Conservation (phyloP, 2,329 filamentous ascomycete species). For the Exophiala sp. region DNA sequence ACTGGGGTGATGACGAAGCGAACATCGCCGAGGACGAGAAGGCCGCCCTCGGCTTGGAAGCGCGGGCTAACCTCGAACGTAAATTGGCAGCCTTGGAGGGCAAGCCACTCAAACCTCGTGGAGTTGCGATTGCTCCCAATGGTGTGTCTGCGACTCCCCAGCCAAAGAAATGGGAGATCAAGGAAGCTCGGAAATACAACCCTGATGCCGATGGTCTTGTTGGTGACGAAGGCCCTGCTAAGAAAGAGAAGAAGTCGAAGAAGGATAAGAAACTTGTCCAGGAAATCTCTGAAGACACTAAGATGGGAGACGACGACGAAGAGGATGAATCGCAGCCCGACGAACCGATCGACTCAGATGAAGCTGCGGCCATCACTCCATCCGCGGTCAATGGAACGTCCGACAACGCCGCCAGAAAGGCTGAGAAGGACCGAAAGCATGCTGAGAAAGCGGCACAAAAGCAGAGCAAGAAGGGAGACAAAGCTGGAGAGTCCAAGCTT, state of each 20-base stretch:
- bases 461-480: constrained; percentile 33
- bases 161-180: constrained; percentile 76
- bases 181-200: constrained; percentile 92
- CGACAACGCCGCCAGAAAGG: constrained; percentile 28
- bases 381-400: constrained; percentile 23
- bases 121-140: constrained; percentile 67
- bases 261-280: constrained; percentile 44
- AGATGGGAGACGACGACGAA: constrained; percentile 40
- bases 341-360: constrained; percentile 41
- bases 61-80: constrained; percentile 45
- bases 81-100: constrained; percentile 64
- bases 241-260: constrained; percentile 36
- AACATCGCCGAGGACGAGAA: constrained; percentile 77
- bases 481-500: constrained; percentile 41
- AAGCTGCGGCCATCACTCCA: constrained; percentile 29
- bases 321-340: constrained; percentile 40
- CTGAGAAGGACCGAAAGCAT: constrained; percentile 40
- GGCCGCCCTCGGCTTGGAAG: constrained; percentile 65
- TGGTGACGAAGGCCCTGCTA: constrained; percentile 57
- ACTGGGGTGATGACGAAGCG: constrained; percentile 63
- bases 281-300: constrained; percentile 35
- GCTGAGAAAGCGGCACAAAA: constrained; percentile 28
- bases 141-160: constrained; percentile 55
- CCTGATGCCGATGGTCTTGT: constrained; percentile 80
- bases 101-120: constrained; percentile 75